phyloP scores from a whole-genome alignment of 2,329 filamentous ascomycete species.

The Myriosclerotinia scirpicola region DNA sequence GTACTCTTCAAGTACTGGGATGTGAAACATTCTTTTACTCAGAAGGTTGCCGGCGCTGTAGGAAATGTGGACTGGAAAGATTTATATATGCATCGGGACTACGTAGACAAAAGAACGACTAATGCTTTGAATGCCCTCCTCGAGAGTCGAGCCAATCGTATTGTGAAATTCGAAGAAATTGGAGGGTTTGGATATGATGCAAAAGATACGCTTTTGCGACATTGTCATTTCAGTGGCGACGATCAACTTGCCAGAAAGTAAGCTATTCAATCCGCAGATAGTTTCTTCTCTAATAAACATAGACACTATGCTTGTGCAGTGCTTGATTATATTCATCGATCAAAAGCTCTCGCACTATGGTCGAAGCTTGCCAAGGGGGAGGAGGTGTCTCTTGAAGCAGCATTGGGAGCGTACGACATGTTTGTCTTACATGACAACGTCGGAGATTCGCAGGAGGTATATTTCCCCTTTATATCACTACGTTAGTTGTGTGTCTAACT shows the following conservation, averaged over 20 bases:
- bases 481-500: neutral
- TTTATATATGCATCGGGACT: constrained; percentile 59
- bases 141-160: constrained; percentile 65
- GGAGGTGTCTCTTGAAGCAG: constrained; percentile 65
- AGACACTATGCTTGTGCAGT: constrained; percentile 75
- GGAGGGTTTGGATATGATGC: constrained; percentile 78
- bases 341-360: constrained; percentile 79
- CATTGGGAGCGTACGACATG: constrained; percentile 82
- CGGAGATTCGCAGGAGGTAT: constrained; percentile 71
- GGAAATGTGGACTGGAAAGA: constrained; percentile 71
- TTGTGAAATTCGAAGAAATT: constrained; percentile 69
- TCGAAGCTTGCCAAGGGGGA: constrained; percentile 52
- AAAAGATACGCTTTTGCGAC: constrained; percentile 76
- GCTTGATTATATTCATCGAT: constrained; percentile 77
- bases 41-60: constrained; percentile 55
- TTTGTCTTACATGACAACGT: constrained; percentile 75
- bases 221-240: constrained; percentile 57
- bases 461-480: neutral
- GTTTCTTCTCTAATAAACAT: constrained; percentile 15
- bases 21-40: constrained; percentile 56
- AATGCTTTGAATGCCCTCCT: constrained; percentile 67
- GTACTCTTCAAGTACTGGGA: constrained; percentile 75
- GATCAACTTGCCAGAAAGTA: constrained; percentile 76
- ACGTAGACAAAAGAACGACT: constrained; percentile 53
- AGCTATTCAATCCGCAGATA: constrained; percentile 21